Base-by-base conservation (phyloP, 2,329 filamentous ascomycete genomes). In the Plectosphaerella plurivora region DNA sequence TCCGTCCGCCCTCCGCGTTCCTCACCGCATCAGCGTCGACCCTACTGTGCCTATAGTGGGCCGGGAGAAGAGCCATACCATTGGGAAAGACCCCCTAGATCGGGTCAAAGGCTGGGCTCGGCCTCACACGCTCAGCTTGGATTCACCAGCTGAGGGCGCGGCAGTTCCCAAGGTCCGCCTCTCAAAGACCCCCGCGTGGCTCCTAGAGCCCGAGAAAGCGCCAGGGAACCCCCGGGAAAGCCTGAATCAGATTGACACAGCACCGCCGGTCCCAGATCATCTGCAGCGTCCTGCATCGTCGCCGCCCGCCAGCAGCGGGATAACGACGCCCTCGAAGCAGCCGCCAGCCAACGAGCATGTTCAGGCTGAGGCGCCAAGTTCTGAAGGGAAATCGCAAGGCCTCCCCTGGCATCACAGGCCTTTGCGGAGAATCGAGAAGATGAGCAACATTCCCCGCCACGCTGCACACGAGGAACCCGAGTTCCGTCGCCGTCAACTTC, bases 11-110 rank as follows among this genome's bases (percentile, higher is more conserved):
- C 33, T 41, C 8, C 35, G 20, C 6, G 18, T 16, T 14, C 35
- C 47, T 16, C 47, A 49, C 36, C 25, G 35, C 47, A 49, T 49
- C 47, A 41, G 47, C 20, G 25, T 22, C 14, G 47, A 49, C 15
- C 35, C 47, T 16, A 9, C 39, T 5, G 18, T 39, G 12, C 35
- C 18, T 3, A 20, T 49, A 5, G 39, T 25, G 5, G 22, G 18
- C 9, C 12, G n/a, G 9, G 16, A 25, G 35, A 49, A 37, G 33
- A 49, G 35, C 15, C 47, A 49, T 9, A 42, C 47, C 18, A 49
- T 49, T 20, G 35, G 47, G 11, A 49, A 49, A 20, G 47, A 49
- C 11, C 47, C 47, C 2, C 18, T 49, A 20, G 24, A 37, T 6
- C 35, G 47, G 14, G 24, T 49, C 47, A 18, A 24, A 20, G 7